Conservation (phyloP, 441 rosid species). For the Mallotus repandus region DNA sequence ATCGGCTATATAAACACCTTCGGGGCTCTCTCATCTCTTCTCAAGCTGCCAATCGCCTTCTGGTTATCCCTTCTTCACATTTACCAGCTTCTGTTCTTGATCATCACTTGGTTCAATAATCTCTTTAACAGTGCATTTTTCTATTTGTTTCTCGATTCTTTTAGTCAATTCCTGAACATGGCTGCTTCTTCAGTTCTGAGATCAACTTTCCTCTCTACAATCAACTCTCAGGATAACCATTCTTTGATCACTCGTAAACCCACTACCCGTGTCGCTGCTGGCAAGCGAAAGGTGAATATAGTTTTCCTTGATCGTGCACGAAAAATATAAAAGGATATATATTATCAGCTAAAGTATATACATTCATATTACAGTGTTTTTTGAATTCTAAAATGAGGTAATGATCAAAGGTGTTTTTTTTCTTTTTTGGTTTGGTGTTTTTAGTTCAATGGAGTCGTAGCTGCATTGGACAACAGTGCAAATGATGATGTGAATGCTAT, state of each 20-base stretch:
- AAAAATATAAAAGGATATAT: too few species aligned
- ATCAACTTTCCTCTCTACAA: conserved; percentile 17
- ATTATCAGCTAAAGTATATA: too few species aligned
- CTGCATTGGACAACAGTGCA: conserved; percentile 14
- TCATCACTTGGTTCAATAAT: neutral
- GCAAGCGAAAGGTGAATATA: neutral
- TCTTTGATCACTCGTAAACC: conserved; percentile 1
- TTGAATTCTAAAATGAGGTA: too few species aligned
- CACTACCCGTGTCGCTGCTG: neutral
- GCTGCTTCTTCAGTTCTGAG: conserved; percentile 25
- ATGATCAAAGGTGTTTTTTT: too few species aligned
- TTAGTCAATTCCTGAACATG: conserved; percentile 9
- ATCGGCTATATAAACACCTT: neutral
- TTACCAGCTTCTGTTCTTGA: neutral
- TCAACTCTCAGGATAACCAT: conserved; percentile 14
- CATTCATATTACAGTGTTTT: too few species aligned
- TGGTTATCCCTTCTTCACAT: neutral
- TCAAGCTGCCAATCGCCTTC: neutral
- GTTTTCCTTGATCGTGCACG: too few species aligned
- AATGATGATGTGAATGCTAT: conserved; percentile 6
- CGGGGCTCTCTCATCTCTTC: neutral
- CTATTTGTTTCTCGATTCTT: too few species aligned
- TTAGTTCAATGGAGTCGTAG: conserved; percentile 25
- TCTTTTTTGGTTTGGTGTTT: neutral
- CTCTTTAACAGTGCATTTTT: neutral